Evolutionary conservation across 2,329 filamentous ascomycete species (phyloP).

Genomic region (Coniochaeta sp.): DNA sequence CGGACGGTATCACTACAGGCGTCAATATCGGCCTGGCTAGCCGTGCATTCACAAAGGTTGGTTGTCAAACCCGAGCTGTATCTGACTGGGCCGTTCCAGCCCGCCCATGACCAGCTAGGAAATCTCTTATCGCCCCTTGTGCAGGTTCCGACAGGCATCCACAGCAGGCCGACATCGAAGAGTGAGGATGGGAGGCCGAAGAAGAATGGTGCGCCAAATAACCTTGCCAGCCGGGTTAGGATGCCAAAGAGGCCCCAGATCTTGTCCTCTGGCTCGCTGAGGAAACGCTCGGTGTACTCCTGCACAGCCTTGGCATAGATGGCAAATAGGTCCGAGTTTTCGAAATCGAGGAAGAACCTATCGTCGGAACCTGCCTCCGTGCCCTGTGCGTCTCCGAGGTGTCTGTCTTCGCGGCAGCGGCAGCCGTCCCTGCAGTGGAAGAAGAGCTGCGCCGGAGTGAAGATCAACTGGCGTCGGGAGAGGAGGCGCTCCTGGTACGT

Average conservation of each 20-base stretch:
- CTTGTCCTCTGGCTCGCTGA: conserved; percentile 3
- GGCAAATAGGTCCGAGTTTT: conserved; percentile 3
- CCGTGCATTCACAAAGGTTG: conserved; percentile 4
- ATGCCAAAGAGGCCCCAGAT: conserved; percentile 4
- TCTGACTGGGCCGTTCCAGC: conserved; percentile 2
- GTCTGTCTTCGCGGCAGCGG: conserved; percentile 1
- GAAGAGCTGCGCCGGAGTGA: conserved; percentile 3
- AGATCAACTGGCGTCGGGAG: not conserved
- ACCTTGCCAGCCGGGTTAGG: conserved; percentile 1
- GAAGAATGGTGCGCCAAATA: conserved; percentile 1
- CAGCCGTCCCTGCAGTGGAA: conserved; percentile 4
- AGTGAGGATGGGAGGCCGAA: conserved; percentile 1
- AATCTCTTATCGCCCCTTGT: not conserved
- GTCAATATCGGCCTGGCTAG: conserved; percentile 3
- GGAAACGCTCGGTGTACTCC: conserved; percentile 4
- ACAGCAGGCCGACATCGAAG: conserved; percentile 5
- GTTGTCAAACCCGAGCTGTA: not conserved
- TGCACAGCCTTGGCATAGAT: conserved; percentile 1
- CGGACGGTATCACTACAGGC: not conserved
- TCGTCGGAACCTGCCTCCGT: not conserved
- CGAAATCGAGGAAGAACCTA: conserved; percentile 3
- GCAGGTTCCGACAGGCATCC: not conserved
- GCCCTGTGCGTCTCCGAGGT: not conserved
- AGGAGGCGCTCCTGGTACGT: conserved; percentile 6
- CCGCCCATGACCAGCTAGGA: conserved; percentile 7